These are phyloP conservation scores for Meyerozyma guilliermondii DNA, from an alignment of 1,139 yeast genomes.

Conservation along the genomic window DNA sequence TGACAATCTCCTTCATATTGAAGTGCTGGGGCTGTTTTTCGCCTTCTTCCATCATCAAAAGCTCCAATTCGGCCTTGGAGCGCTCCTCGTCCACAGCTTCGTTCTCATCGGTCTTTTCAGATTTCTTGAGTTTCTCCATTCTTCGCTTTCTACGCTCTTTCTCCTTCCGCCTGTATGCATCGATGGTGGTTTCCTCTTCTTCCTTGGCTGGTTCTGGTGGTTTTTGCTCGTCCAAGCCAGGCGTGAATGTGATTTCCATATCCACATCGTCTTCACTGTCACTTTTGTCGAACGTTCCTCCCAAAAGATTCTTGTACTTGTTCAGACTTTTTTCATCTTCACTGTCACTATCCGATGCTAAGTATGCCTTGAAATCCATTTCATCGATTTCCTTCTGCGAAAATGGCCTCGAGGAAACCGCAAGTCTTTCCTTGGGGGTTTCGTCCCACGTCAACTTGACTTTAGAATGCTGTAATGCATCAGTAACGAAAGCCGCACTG, in stretches of 20 bases:
- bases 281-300: constrained; percentile 34
- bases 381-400: constrained; percentile 90
- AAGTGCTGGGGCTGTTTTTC: constrained; percentile 54
- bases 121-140: constrained; percentile 64
- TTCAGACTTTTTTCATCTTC: constrained; percentile 45
- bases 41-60: constrained; percentile 66
- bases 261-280: constrained; percentile 69
- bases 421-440: constrained; percentile 87
- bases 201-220: constrained; percentile 21
- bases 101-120: constrained; percentile 38
- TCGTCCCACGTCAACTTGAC: constrained; percentile 97
- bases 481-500: constrained; percentile 73
- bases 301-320: constrained; percentile 63
- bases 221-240: constrained; percentile 61
- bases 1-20: constrained; percentile 72
- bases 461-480: constrained; percentile 89
- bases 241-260: constrained; percentile 94
- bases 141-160: constrained; percentile 86
- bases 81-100: constrained; percentile 24
- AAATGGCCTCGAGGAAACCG: constrained; percentile 74
- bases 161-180: constrained; percentile 79
- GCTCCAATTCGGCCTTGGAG: constrained; percentile 66
- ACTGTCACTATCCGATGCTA: constrained; percentile 80
- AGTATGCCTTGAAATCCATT: constrained; percentile 92
- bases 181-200: constrained; percentile 68